Conservation (phyloP, 306 rosid species). For the Gleditsia sinensis region DNA sequence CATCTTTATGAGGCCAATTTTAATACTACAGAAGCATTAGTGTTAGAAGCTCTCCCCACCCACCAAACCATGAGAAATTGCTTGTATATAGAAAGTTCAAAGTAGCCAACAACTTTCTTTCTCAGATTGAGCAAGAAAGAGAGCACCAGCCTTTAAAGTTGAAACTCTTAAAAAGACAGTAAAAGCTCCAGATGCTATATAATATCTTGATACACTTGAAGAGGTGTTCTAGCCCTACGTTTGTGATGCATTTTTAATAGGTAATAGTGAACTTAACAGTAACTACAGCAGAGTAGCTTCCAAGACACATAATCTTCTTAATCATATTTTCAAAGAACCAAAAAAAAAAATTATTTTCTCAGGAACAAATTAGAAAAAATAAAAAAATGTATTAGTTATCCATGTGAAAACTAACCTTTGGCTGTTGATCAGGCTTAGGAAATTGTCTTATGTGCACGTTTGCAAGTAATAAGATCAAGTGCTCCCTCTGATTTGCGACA, state of each 20-base stretch:
- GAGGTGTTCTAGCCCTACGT: neutral
- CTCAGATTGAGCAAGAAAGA: neutral
- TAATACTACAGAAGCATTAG: slow-evolving; percentile 6
- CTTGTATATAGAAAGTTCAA: neutral
- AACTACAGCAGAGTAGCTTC: neutral
- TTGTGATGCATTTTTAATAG: neutral
- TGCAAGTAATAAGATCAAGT: slow-evolving; percentile 89
- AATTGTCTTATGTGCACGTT: slow-evolving; percentile 95
- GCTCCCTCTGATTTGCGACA: slow-evolving; percentile 97
- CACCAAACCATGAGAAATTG: neutral
- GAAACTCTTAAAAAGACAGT: neutral
- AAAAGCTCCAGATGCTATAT: slow-evolving; percentile 7
- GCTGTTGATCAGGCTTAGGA: slow-evolving; percentile 97
- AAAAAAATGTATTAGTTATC: neutral
- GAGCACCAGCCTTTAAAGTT: slow-evolving; percentile 20
- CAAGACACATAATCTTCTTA: too few relatives aligned
- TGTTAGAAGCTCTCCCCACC: neutral
- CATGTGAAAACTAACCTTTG: slow-evolving; percentile 67
- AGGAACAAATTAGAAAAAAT: neutral
- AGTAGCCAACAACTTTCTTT: neutral
- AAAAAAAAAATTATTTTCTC: neutral
- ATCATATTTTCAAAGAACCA: neutral
- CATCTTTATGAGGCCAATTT: neutral
- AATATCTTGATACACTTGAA: neutral
- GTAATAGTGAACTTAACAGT: neutral